These are phyloP conservation scores for Ceratocystis ficicola DNA, from an alignment of 2,329 filamentous ascomycete species.

Conservation along the genomic window DNA sequence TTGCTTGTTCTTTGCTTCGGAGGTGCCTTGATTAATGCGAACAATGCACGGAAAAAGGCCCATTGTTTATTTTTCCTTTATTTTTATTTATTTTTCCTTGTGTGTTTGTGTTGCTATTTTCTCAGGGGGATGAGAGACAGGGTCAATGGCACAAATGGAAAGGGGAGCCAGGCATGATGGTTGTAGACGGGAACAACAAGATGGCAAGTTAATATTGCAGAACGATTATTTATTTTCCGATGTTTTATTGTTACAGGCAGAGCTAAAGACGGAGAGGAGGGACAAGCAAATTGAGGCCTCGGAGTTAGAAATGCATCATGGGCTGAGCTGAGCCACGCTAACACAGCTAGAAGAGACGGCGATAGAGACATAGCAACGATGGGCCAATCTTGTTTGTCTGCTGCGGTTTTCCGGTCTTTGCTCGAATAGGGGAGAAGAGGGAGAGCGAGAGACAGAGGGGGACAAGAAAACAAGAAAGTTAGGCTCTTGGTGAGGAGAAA, in stretches of 20 bases:
- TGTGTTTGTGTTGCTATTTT: not conserved
- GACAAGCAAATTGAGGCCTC: no score
- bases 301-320: no score
- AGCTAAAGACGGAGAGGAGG: no score
- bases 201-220: no score
- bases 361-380: not conserved
- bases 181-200: not conserved
- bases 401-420: no score
- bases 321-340: slow-evolving; percentile 1
- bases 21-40: no score
- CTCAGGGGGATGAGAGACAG: not conserved
- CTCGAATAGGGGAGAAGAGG: no score
- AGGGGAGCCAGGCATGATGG: not conserved
- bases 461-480: not conserved
- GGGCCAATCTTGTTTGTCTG: not conserved
- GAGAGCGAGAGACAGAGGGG: not conserved
- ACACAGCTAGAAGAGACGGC: not conserved
- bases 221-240: no score
- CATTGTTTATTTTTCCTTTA: not conserved
- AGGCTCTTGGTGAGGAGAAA: not conserved
- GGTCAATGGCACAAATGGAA: not conserved
- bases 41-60: no score
- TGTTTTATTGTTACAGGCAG: no score
- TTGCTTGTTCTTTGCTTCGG: not conserved
- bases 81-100: not conserved